These are phyloP conservation scores for Mucor piriformis DNA, from an alignment of 371 early-diverging fungal genomes.

Conservation along the genomic window DNA sequence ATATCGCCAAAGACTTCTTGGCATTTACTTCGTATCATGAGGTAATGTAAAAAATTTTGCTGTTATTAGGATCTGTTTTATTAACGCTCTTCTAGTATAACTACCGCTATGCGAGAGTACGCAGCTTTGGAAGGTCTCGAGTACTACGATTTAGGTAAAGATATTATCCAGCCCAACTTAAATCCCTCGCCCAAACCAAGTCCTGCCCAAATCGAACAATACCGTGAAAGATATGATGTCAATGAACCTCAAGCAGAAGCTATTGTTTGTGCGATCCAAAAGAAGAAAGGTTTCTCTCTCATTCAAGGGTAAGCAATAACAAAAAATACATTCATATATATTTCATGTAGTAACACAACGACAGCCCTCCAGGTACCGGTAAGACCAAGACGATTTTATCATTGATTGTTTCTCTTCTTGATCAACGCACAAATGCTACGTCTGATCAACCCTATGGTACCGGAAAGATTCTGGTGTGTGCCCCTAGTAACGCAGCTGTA, in stretches of 20 bases:
- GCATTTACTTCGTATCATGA: constrained; percentile 36
- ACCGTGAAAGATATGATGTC: constrained; percentile 68
- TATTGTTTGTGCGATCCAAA: constrained; percentile 70
- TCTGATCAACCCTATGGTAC: constrained; percentile 4
- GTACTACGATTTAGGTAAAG: constrained; percentile 61
- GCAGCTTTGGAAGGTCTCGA: constrained; percentile 71
- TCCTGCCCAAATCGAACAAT: constrained; percentile 39
- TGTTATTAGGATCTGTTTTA: no score
- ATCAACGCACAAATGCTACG: constrained; percentile 32
- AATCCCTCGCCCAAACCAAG: constrained; percentile 26
- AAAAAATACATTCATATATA: no score
- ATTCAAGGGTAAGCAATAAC: constrained; percentile 78
- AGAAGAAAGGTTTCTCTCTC: constrained; percentile 79
- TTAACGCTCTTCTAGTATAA: constrained; percentile 58
- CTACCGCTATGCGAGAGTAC: constrained; percentile 87
- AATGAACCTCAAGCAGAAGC: constrained; percentile 93
- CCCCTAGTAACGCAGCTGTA: constrained; percentile 97
- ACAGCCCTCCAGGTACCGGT: constrained; percentile 89
- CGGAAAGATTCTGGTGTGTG: constrained; percentile 84
- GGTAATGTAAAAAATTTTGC: constrained; percentile 24
- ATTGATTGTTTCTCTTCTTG: constrained; percentile 73
- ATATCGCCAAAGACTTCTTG: constrained; percentile 47
- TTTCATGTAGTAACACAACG: no score
- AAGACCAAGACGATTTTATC: constrained; percentile 94
- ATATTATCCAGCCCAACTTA: constrained; percentile 67